These are phyloP conservation scores for Beta corolliflora DNA, from an alignment of 179 eudicot species.

Conservation along the genomic window DNA sequence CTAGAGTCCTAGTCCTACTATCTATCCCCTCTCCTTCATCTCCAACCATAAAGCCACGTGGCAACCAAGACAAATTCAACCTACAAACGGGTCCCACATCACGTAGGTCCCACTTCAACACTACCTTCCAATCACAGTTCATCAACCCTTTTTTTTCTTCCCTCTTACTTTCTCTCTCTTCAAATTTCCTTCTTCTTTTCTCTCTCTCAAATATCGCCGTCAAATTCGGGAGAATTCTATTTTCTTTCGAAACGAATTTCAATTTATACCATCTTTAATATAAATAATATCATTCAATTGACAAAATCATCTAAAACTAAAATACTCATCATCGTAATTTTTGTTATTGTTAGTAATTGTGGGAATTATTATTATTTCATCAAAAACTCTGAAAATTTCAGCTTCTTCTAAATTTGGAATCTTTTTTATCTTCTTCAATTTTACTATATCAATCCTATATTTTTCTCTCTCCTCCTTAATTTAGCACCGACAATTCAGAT, in stretches of 20 bases:
- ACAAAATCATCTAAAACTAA: neutral
- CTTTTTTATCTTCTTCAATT: constrained; percentile 8
- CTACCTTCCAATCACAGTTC: constrained; percentile 21
- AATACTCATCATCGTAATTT: neutral
- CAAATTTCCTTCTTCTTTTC: neutral
- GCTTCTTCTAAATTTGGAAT: constrained; percentile 5
- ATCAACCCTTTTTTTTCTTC: neutral
- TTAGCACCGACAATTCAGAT: constrained; percentile 33
- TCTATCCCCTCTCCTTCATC: neutral
- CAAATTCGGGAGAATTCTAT: constrained; percentile 25
- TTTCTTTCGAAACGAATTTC: neutral
- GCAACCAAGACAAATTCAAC: constrained; percentile 13
- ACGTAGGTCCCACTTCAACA: constrained; percentile 13
- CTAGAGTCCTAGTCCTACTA: too few species aligned
- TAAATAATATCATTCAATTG: neutral
- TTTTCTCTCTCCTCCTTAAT: constrained; percentile 9
- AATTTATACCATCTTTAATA: neutral
- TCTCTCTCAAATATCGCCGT: constrained; percentile 30
- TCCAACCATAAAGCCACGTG: constrained; percentile 28
- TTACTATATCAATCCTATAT: neutral
- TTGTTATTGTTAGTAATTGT: neutral
- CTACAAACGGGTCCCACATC: constrained; percentile 17
- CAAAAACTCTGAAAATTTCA: constrained; percentile 11
- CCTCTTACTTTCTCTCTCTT: constrained; percentile 5
- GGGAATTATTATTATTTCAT: too few species aligned